phyloP scores from a whole-genome alignment of 1,284 basidiomycete species.

The Erythrobasidium hasegawianum region DNA sequence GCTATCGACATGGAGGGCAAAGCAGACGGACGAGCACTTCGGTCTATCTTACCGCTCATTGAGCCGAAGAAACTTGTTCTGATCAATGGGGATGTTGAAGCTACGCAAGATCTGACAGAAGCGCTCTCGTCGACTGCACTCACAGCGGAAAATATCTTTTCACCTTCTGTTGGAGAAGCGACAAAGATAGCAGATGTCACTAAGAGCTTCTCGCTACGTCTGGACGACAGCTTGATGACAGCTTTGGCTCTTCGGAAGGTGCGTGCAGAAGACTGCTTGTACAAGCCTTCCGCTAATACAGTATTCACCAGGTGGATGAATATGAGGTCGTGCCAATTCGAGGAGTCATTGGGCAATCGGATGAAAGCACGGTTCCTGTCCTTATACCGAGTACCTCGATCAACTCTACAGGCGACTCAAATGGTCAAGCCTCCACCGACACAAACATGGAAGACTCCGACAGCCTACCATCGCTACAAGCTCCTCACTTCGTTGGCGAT shows the following conservation, averaged over 20 bases:
- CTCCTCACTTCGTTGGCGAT: conserved; percentile 92
- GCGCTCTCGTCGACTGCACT: conserved; percentile 62
- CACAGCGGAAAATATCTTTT: conserved; percentile 85
- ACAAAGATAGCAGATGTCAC: conserved; percentile 93
- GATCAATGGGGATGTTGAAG: conserved; percentile 67
- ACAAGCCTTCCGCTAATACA: background rate
- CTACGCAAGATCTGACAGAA: conserved; percentile 68
- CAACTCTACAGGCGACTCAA: background rate
- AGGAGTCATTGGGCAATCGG: conserved; percentile 73
- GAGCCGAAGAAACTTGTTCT: conserved; percentile 92
- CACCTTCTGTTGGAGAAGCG: conserved; percentile 67
- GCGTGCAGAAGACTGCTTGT: conserved; percentile 36
- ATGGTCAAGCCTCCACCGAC: conserved; percentile 4
- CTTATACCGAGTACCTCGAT: conserved; percentile 46
- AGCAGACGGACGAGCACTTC: conserved; percentile 92
- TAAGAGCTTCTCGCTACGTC: conserved; percentile 85
- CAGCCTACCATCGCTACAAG: conserved; percentile 61
- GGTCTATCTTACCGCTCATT: conserved; percentile 92
- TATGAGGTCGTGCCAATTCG: conserved; percentile 90
- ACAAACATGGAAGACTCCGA: conserved; percentile 8
- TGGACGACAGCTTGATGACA: conserved; percentile 79
- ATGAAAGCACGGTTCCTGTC: conserved; percentile 63
- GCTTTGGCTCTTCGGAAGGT: conserved; percentile 84
- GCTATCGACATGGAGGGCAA: conserved; percentile 94
- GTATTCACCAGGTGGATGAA: conserved; percentile 73